Conservation (phyloP, 2,329 filamentous ascomycete genomes). For the Diaporthe velutina region DNA sequence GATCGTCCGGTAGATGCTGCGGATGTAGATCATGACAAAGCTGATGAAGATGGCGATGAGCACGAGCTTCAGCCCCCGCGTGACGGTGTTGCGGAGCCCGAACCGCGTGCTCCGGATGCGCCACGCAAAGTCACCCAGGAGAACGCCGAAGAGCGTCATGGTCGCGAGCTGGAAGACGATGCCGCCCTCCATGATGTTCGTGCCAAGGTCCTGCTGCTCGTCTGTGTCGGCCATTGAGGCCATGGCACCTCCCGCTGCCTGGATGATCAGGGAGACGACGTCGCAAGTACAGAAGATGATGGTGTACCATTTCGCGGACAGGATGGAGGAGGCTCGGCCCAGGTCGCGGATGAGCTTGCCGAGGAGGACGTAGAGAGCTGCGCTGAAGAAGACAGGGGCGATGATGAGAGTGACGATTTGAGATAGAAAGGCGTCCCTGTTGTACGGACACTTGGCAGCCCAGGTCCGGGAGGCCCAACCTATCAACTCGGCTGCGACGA, state of each 20-base stretch:
- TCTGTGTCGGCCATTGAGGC: constrained; percentile 56
- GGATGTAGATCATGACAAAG: constrained; percentile 58
- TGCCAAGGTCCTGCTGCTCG: constrained; percentile 48
- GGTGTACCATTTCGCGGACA: constrained; percentile 58
- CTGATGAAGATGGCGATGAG: constrained; percentile 56
- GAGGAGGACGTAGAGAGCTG: constrained; percentile 63
- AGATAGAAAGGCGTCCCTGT: constrained; percentile 61
- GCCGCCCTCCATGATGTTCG: constrained; percentile 62
- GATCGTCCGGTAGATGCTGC: constrained; percentile 63
- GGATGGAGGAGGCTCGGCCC: constrained; percentile 56
- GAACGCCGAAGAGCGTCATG: constrained; percentile 60
- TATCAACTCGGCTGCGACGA: constrained; percentile 53
- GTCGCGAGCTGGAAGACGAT: constrained; percentile 63
- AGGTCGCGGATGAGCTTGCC: constrained; percentile 59
- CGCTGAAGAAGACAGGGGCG: constrained; percentile 63
- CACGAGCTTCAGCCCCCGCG: constrained; percentile 44
- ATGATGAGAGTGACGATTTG: constrained; percentile 62
- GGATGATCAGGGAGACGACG: constrained; percentile 58
- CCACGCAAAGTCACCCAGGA: constrained; percentile 54
- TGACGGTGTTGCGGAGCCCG: constrained; percentile 47
- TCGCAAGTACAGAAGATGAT: constrained; percentile 62
- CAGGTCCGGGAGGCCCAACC: constrained; percentile 63
- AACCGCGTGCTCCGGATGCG: constrained; percentile 46
- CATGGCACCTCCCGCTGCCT: constrained; percentile 62
- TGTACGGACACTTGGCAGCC: constrained; percentile 63